Base-by-base conservation (phyloP, 2,329 filamentous ascomycete species). In the Elsinoe arachidis region DNA sequence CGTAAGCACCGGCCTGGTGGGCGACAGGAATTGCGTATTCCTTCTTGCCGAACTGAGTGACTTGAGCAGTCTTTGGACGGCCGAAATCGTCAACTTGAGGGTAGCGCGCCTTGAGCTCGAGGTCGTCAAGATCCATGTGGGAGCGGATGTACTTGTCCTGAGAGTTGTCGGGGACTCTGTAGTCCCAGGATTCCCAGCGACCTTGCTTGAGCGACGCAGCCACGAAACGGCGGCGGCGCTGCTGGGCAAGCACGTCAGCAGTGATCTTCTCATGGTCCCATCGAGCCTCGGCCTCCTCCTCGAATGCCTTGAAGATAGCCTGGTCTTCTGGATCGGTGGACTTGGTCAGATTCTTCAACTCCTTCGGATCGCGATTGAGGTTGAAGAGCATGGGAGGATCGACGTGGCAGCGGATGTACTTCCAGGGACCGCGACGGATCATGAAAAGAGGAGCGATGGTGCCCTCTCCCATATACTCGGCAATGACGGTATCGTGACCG, bases 401-500 rank as follows among this genome's bases (percentile, higher is more conserved):
- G 19, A 85, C 85, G 5, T 90, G 84, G 66, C 90, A 96, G 61
- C 82, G 90, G 62, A 93, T 84, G 71, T 90, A 96, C 77, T 96
- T 96, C 89, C 89, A 96, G 47, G 81, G 79, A 7, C 89, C 89
- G 56, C 90, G 85, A 58, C 88, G 85, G 68, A 96, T 96, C 91
- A 96, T 96, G 79, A 95, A 89, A 58, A 95, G 81, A 1, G 91
- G 91, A 3, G 87, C 85, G 57, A 95, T 79, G 1, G 91, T 96
- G 49, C 91, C 91, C 73, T 96, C 91, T 52, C 90, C 91, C 67
- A 92, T 95, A 75, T 96, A 96, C 74, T 96, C 91, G 60, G 90
- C 90, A 65, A 92, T 87, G n/a, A 93, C 90, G 10, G 88, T 93
- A 70, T 96, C 90, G 60, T 86, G 85, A 39, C 82, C 84, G 67